These are phyloP conservation scores for Mimosa pudica DNA, from an alignment of 306 rosid genomes.

Conservation along the genomic window DNA sequence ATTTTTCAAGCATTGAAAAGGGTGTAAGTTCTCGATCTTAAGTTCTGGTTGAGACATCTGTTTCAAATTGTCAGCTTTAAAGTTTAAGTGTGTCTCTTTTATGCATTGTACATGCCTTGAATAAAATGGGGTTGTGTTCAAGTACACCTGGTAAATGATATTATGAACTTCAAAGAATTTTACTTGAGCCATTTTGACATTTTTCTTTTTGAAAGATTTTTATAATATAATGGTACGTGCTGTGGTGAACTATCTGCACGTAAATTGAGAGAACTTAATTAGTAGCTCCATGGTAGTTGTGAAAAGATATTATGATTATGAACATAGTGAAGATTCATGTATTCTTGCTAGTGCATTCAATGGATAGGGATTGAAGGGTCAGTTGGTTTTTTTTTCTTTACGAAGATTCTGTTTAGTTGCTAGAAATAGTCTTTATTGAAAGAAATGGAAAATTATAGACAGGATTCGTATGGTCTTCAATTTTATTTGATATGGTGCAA, in stretches of 20 bases:
- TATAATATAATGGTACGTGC: not conserved
- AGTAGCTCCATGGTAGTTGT: constrained; percentile 11
- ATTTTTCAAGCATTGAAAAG: constrained; percentile 86
- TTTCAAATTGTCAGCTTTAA: constrained; percentile 1
- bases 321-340: not conserved
- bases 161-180: not conserved
- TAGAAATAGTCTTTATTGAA: not conserved
- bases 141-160: constrained; percentile 15
- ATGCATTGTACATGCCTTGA: constrained; percentile 30
- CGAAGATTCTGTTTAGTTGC: not conserved
- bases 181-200: not conserved
- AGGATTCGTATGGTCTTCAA: not conserved
- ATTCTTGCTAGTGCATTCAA: not conserved
- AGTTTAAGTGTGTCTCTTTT: constrained; percentile 21
- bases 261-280: constrained; percentile 20
- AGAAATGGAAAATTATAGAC: not conserved
- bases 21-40: constrained; percentile 55
- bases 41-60: constrained; percentile 11
- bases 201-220: not conserved
- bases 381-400: not conserved
- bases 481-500: not conserved
- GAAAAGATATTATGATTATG: not conserved
- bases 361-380: not conserved
- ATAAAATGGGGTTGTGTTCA: constrained; percentile 24
- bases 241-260: not conserved